These are phyloP conservation scores for Talaromyces atroroseus DNA, from an alignment of 2,329 filamentous ascomycete genomes.

Conservation along the genomic window DNA sequence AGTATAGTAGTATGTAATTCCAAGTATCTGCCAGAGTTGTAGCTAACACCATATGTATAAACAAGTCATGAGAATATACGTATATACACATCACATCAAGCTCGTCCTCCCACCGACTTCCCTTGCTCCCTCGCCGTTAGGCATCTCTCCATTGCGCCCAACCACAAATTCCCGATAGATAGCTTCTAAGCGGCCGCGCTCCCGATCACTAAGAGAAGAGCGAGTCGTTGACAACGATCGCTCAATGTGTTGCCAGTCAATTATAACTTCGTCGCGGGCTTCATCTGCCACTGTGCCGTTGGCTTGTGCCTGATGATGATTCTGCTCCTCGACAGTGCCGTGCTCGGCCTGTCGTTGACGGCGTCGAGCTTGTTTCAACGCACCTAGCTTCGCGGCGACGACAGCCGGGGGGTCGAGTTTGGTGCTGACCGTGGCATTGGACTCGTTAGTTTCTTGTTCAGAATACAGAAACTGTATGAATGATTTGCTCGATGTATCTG, in stretches of 20 bases:
- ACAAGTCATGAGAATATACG: background rate
- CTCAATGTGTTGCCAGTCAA: constrained; percentile 76
- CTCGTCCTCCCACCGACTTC: constrained; percentile 91
- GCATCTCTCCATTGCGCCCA: constrained; percentile 91
- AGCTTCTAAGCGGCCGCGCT: constrained; percentile 64
- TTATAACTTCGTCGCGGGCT: constrained; percentile 62
- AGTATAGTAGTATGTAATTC: background rate
- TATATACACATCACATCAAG: constrained; percentile 62
- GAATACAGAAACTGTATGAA: constrained; percentile 86
- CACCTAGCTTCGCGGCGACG: constrained; percentile 74
- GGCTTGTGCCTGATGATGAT: constrained; percentile 17
- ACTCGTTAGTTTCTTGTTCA: constrained; percentile 43
- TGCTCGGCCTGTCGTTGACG: constrained; percentile 53
- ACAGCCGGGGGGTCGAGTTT: constrained; percentile 70
- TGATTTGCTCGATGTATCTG: constrained; percentile 31
- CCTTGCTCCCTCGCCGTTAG: constrained; percentile 81
- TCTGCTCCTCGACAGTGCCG: constrained; percentile 25
- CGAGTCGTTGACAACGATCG: constrained; percentile 71
- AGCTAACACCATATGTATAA: background rate
- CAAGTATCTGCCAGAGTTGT: too few relatives aligned
- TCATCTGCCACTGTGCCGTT: constrained; percentile 3
- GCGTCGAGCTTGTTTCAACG: constrained; percentile 66
- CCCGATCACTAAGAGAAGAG: constrained; percentile 74
- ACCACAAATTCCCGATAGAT: constrained; percentile 94
- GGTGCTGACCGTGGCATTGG: constrained; percentile 32